Evolutionary conservation across 1,139 yeast species (phyloP).

Genomic region (Yamadazyma triangularis): DNA sequence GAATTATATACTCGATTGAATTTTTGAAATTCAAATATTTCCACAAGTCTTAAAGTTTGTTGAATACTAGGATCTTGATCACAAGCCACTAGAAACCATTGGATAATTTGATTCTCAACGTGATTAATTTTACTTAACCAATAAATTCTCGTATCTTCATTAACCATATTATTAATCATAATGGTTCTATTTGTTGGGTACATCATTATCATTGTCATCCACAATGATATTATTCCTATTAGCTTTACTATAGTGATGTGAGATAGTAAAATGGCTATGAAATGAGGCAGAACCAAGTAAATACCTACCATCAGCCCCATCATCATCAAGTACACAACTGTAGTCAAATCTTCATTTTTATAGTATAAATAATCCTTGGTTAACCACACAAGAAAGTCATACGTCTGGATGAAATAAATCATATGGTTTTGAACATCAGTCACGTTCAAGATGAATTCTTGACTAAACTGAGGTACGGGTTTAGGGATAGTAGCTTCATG

Average conservation of each 20-base stretch:
- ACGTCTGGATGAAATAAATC: slow-evolving; percentile 60
- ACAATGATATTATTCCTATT: slow-evolving; percentile 35
- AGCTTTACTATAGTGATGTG: slow-evolving; percentile 28
- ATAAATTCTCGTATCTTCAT: slow-evolving; percentile 58
- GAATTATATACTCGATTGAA: slow-evolving; percentile 44
- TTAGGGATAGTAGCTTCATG: slow-evolving; percentile 50
- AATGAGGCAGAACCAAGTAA: slow-evolving; percentile 27
- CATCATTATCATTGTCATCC: slow-evolving; percentile 45
- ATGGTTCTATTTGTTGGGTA: slow-evolving; percentile 54
- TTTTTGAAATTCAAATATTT: slow-evolving; percentile 68
- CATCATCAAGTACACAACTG: slow-evolving; percentile 41
- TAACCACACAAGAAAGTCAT: slow-evolving; percentile 51
- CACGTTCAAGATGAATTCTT: slow-evolving; percentile 72
- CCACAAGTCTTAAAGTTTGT: slow-evolving; percentile 38
- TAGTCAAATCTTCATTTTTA: slow-evolving; percentile 59
- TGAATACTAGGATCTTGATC: slow-evolving; percentile 8
- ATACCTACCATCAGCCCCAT: slow-evolving; percentile 24
- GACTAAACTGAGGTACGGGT: slow-evolving; percentile 75
- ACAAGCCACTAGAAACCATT: slow-evolving; percentile 7
- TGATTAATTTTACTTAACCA: slow-evolving; percentile 43
- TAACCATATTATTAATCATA: slow-evolving; percentile 42
- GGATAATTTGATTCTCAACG: slow-evolving; percentile 27
- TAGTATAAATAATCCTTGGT: slow-evolving; percentile 61
- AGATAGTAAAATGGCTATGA: slow-evolving; percentile 22
- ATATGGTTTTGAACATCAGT: slow-evolving; percentile 84